Evolutionary conservation across 1,284 basidiomycete species (phyloP), one percentile per base, ranked within the genome.

Genomic region (Moesziomyces parantarcticus): DNA sequence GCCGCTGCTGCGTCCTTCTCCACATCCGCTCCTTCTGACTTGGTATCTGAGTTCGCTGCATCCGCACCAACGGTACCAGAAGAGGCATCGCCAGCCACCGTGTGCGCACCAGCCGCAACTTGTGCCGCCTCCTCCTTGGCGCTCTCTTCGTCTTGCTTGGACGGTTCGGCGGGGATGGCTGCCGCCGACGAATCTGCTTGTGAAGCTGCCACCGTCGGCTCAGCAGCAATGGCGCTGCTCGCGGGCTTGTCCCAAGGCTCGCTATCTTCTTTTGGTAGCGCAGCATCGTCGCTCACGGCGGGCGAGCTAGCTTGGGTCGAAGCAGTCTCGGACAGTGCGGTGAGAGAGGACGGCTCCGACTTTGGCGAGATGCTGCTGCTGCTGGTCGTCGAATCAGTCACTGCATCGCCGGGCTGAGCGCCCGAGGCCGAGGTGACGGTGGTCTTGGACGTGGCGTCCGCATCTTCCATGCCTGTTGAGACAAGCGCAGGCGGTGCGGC

Each of bases 381-480:
- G 8, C 26, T 32, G 13, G 43, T 8, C 8, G 52, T 29, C 22
- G 22, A 14, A 7, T 22, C 34, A 1, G 50, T 8, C 20, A 43
- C 34, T 21, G 42, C 32, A 11, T 69, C 66, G 20, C 49, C 34
- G 18, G 59, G 56, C 23, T 69, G 58, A 29, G 58, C 56, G 13
- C 70, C 70, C 13, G 70, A 73, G 7, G 53, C 60, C 10, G 64
- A 62, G 21, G 60, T 73, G 54, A 73, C 70, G 2, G 60, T 62
- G 4, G 67, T 70, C 41, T 64, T 63, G n/a, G 58, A 53, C 14
- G 53, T n/a, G 2, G 36, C 46, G n/a, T 69, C 61, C 5, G 45
- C 52, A 14, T 65, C 60, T 16, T 68, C 65, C 25, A 68, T 65
- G 4, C 71, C 71, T 4, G 71, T 74, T 36, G 65, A 68, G n/a